phyloP scores from a whole-genome alignment of 2,329 filamentous ascomycete genomes.

The Orbilia blumenaviensis region DNA sequence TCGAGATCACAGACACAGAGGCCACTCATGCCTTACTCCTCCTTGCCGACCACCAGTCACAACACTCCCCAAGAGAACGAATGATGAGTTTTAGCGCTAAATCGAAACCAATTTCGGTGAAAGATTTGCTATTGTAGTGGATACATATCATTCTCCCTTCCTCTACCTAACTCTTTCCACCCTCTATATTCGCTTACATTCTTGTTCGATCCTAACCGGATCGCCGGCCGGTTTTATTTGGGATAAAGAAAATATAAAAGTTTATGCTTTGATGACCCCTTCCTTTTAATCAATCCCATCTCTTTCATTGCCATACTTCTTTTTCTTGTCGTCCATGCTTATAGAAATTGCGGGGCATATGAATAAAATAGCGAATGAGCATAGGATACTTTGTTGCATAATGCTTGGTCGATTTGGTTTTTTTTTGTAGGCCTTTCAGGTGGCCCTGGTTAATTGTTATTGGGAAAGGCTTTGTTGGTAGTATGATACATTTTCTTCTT shows the following conservation, averaged over 20 bases:
- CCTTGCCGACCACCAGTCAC: conserved; percentile 55
- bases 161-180: neutral
- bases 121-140: conserved; percentile 49
- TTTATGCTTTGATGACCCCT: conserved; percentile 31
- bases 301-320: neutral
- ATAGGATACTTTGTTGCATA: conserved; percentile 15
- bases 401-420: conserved; percentile 3
- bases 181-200: neutral
- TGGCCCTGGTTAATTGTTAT: neutral
- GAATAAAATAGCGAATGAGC: neutral
- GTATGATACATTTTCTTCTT: neutral
- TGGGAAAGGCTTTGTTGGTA: neutral
- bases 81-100: conserved; percentile 35
- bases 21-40: conserved; percentile 57
- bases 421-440: neutral
- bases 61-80: conserved; percentile 34
- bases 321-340: neutral
- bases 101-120: conserved; percentile 50
- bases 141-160: neutral
- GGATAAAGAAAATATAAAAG: conserved; percentile 46
- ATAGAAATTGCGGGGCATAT: neutral
- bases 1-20: conserved; percentile 56
- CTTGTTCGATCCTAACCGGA: neutral
- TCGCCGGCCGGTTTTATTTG: conserved; percentile 2
- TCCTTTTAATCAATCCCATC: conserved; percentile 5